Conservation (phyloP, 768 basidiomycete species). For the Agaricus subrufescens region DNA sequence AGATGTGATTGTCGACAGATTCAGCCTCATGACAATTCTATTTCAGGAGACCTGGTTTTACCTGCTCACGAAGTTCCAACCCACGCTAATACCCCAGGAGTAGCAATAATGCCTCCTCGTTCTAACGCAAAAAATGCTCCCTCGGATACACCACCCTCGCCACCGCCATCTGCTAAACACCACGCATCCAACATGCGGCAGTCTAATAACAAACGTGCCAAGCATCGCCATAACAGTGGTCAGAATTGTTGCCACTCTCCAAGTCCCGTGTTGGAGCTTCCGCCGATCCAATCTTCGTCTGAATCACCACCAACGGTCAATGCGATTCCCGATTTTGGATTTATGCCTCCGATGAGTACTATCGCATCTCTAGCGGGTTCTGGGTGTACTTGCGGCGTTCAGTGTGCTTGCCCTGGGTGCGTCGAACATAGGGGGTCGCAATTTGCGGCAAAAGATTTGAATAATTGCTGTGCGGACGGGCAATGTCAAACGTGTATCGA, state of each 20-base stretch:
- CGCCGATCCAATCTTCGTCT: constrained; percentile 39
- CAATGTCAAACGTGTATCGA: constrained; percentile 62
- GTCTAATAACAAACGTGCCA: constrained; percentile 27
- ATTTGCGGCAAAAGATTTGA: constrained; percentile 40
- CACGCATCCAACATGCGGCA: constrained; percentile 23
- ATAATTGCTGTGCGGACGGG: constrained; percentile 39
- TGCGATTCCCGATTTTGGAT: constrained; percentile 42
- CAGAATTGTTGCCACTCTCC: constrained; percentile 13
- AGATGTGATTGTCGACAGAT: constrained; percentile 44
- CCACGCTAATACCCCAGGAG: constrained; percentile 17
- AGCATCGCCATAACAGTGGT: constrained; percentile 15
- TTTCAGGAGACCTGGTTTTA: constrained; percentile 21
- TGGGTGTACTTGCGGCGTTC: constrained; percentile 67
- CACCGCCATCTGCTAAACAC: constrained; percentile 13
- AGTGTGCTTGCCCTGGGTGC: constrained; percentile 72
- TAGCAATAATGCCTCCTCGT: constrained; percentile 1
- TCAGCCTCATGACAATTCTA: constrained; percentile 11
- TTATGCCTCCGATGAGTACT: constrained; percentile 57
- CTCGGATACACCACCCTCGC: not conserved
- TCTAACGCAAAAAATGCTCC: constrained; percentile 11
- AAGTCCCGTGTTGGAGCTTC: constrained; percentile 33
- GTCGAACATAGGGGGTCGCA: constrained; percentile 58
- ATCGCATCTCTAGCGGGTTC: constrained; percentile 59
- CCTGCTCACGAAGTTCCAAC: constrained; percentile 36
- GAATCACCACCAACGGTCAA: constrained; percentile 19